A percentile compares a stretch with the other conserved stretches of the same genome.
Evolutionary conservation across 1,284 basidiomycete genomes (phyloP).

Genomic region (Sanghuangporus sanghuang): DNA sequence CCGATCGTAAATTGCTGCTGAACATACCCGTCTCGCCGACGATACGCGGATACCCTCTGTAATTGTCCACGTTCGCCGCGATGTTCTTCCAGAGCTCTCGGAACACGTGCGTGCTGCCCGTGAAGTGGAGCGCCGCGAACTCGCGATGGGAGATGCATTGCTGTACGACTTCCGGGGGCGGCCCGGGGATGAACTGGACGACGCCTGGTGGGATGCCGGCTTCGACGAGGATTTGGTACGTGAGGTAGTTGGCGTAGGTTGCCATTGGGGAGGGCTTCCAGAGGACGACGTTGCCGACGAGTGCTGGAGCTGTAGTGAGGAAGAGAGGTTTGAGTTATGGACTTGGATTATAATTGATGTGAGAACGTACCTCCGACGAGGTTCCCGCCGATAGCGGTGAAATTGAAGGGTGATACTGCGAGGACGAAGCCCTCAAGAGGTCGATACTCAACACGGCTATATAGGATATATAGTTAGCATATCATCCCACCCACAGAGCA

Average conservation of each 20-base stretch:
- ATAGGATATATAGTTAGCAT: background rate
- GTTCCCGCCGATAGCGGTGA: slow-evolving; percentile 95
- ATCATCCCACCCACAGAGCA: slow-evolving; percentile 8
- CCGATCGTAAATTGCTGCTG: background rate
- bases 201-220: slow-evolving; percentile 93
- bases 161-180: slow-evolving; percentile 75
- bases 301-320: slow-evolving; percentile 63
- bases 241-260: slow-evolving; percentile 92
- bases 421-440: slow-evolving; percentile 96
- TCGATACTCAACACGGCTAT: slow-evolving; percentile 91
- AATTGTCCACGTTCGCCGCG: slow-evolving; percentile 79
- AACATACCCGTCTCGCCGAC: slow-evolving; percentile 81
- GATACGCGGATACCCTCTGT: slow-evolving; percentile 88
- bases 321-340: slow-evolving; percentile 8
- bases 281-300: slow-evolving; percentile 92
- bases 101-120: slow-evolving; percentile 94
- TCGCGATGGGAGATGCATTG: slow-evolving; percentile 75
- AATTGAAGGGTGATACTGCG: slow-evolving; percentile 98
- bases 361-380: slow-evolving; percentile 60
- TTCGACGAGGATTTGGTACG: slow-evolving; percentile 89
- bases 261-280: slow-evolving; percentile 99
- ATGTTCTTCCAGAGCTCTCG: slow-evolving; percentile 96
- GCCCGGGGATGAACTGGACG: slow-evolving; percentile 94
- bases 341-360: background rate
- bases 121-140: slow-evolving; percentile 95